Evolutionary conservation across 176 grass and related monocot species (phyloP), one percentile per base, ranked within the genome.

Genomic region (Otatea glauca): DNA sequence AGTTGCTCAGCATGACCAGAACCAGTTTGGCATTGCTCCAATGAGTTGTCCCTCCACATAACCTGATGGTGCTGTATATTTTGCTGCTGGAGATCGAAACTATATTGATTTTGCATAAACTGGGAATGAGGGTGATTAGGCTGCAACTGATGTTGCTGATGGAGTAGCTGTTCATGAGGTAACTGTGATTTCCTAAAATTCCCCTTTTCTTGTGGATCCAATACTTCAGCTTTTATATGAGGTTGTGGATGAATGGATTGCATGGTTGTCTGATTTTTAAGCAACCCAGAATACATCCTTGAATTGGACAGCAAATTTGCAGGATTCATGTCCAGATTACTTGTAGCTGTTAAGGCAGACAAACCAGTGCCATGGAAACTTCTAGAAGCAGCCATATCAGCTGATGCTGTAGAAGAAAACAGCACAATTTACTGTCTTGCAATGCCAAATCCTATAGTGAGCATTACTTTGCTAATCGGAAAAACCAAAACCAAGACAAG

Each of bases 151-250:
- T 83, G 78, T 53, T 44, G 81, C 76, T 93, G 88, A 55, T 60
- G 86, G 20, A 71, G 70, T 74, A 80, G 35, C n/a, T 94, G 83
- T 65, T 84, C 87, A 70, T 50, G 66, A 21, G 11, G 45, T 48
- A 48, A 48, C 12, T 92, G 91, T 25, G 75, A 81, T 81, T 72
- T 44, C 62, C 89, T 83, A 78, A 92, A 77, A 51, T 81, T 93
- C 76, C 78, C 59, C 43, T 88, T 88, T 49, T 88, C 85, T 41
- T 56, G 81, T 65, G 90, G 88, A 79, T 87, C 82, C 70, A 92
- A 84, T 32, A 71, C 81, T 53, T 94, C 85, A n/a, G 68, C 29
- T 75, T 88, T 86, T 55, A 86, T 69, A 68, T 77, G 68, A 60
- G 85, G 74, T 75, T 85, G 82, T 65, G 16, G 69, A 84, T 91